Percentiles rank a stretch among this genome's conserved stretches.
Evolutionary conservation across 192 early-diverging fungal genomes (phyloP).

Genomic region (Coemansia sp.): DNA sequence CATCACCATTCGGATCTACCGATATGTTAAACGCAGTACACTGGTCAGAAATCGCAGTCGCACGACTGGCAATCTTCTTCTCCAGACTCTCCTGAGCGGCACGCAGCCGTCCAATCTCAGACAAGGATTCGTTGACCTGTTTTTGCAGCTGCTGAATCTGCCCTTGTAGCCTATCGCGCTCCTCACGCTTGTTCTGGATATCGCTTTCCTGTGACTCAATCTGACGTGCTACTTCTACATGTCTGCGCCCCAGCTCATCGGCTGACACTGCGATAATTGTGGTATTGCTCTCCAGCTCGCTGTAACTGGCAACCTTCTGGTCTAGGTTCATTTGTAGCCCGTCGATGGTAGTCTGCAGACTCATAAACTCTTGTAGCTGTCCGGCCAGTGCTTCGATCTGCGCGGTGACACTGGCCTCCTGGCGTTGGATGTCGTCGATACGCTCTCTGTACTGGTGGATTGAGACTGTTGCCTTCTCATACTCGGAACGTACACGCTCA

Average conservation of each 20-base stretch:
- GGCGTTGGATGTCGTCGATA: constrained; percentile 42
- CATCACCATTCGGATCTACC: constrained; percentile 9
- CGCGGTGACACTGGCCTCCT: constrained; percentile 44
- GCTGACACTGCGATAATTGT: constrained; percentile 55
- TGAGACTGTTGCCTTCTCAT: constrained; percentile 38
- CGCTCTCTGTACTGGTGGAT: constrained; percentile 51
- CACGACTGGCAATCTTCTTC: constrained; percentile 23
- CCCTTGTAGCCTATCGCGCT: constrained; percentile 19
- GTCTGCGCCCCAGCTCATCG: constrained; percentile 61
- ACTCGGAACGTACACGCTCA: constrained; percentile 57
- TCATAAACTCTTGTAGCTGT: constrained; percentile 51
- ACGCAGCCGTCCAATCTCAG: constrained; percentile 34
- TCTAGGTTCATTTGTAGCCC: constrained; percentile 48
- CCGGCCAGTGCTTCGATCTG: constrained; percentile 52
- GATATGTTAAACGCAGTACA: constrained; percentile 7
- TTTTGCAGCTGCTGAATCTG: constrained; percentile 20
- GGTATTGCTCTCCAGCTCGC: constrained; percentile 50
- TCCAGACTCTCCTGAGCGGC: constrained; percentile 38
- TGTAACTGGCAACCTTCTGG: constrained; percentile 40
- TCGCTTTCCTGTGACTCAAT: constrained; percentile 44
- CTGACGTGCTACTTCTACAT: constrained; percentile 40
- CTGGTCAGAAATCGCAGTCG: constrained; percentile 21
- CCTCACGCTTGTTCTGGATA: constrained; percentile 19
- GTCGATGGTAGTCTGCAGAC: constrained; percentile 34
- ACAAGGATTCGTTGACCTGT: constrained; percentile 19